These are phyloP conservation scores for Candida oleophila DNA, from an alignment of 805 yeast species.

Conservation along the genomic window DNA sequence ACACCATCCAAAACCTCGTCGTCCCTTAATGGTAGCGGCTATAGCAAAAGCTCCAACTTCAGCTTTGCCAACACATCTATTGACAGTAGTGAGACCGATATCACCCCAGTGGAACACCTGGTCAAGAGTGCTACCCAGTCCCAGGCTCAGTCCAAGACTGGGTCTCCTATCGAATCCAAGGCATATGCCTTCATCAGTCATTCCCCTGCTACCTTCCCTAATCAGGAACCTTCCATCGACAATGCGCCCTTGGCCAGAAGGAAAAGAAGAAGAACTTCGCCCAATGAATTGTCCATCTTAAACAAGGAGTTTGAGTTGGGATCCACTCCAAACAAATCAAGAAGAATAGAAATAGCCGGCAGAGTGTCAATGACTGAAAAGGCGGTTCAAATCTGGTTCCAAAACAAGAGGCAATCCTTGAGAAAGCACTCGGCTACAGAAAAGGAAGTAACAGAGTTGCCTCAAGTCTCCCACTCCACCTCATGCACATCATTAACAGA, in stretches of 20 bases:
- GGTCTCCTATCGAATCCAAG: slow-evolving; percentile 20
- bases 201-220: slow-evolving; percentile 84
- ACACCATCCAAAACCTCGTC: slow-evolving; percentile 5
- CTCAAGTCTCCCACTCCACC: slow-evolving; percentile 29
- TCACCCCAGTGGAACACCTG: slow-evolving; percentile 4
- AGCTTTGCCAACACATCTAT: slow-evolving; percentile 6
- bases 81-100: slow-evolving; percentile 11
- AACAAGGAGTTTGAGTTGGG: slow-evolving; percentile 77
- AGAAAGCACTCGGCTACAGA: slow-evolving; percentile 47
- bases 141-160: slow-evolving; percentile 8
- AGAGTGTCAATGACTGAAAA: slow-evolving; percentile 92
- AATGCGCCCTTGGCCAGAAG: slow-evolving; percentile 92
- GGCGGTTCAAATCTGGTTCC: slow-evolving; percentile 98
- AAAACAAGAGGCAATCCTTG: slow-evolving; percentile 85
- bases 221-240: slow-evolving; percentile 80
- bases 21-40: slow-evolving; percentile 1
- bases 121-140: background rate
- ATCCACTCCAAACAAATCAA: slow-evolving; percentile 74
- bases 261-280: slow-evolving; percentile 92
- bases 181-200: slow-evolving; percentile 89
- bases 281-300: slow-evolving; percentile 76
- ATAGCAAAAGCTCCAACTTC: slow-evolving; percentile 4
- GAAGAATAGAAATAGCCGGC: slow-evolving; percentile 75
- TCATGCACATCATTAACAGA: slow-evolving; percentile 21
- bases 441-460: slow-evolving; percentile 42